phyloP scores from a whole-genome alignment of 345 rosid species.

The Chamaenerion angustifolium region DNA sequence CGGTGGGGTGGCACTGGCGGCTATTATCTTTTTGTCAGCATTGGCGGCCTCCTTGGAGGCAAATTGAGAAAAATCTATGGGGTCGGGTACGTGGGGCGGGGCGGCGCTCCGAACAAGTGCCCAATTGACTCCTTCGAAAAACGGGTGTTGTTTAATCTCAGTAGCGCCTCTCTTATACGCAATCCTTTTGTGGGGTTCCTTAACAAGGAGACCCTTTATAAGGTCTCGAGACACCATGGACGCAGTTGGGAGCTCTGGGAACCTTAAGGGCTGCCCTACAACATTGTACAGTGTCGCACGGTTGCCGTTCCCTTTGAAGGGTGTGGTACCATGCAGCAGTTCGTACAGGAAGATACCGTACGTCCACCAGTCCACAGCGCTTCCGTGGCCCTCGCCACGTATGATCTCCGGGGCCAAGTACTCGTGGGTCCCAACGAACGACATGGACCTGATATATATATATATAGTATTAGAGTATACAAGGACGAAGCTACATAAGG shows the following conservation, averaged over 20 bases:
- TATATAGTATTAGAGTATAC: too few relatives aligned
- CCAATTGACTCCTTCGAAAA: constrained; percentile 87
- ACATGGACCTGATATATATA: constrained; percentile 56
- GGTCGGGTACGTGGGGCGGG: constrained; percentile 81
- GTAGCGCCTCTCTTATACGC: constrained; percentile 86
- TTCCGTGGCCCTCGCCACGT: constrained; percentile 94
- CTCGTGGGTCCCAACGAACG: constrained; percentile 90
- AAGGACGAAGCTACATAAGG: too few relatives aligned
- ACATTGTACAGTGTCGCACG: constrained; percentile 78
- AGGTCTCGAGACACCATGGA: constrained; percentile 63
- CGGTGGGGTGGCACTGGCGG: too few relatives aligned
- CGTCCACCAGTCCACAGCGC: constrained; percentile 98
- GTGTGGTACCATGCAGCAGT: constrained; percentile 68
- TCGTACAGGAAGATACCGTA: constrained; percentile 81
- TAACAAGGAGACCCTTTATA: constrained; percentile 56
- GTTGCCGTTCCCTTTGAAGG: constrained; percentile 87
- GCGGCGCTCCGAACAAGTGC: constrained; percentile 68
- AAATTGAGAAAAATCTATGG: constrained; percentile 47
- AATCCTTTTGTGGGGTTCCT: constrained; percentile 73
- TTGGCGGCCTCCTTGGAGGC: constrained; percentile 43
- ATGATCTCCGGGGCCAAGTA: constrained; percentile 83
- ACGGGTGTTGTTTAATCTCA: constrained; percentile 80
- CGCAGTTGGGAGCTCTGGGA: constrained; percentile 62
- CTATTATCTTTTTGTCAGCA: constrained; percentile 4
- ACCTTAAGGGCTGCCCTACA: constrained; percentile 69